phyloP scores from a whole-genome alignment of 164 flowering plant species.

The Hamamelis virginiana region DNA sequence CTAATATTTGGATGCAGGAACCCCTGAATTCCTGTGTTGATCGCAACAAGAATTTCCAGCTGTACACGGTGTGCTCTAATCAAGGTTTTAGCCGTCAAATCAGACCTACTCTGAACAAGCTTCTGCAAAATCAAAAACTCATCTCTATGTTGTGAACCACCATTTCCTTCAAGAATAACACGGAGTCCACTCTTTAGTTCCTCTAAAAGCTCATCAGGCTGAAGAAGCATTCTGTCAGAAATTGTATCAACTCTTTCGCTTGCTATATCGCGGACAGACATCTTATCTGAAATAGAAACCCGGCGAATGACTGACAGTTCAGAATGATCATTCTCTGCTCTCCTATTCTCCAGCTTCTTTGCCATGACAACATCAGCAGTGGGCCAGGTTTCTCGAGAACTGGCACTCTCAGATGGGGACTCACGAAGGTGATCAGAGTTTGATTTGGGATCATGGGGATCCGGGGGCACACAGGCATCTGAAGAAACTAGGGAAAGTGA shows the following conservation, averaged over 20 bases:
- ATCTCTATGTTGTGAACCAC: conserved; percentile 80
- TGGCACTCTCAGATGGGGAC: conserved; percentile 94
- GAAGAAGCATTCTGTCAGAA: conserved; percentile 61
- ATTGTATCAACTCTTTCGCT: conserved; percentile 75
- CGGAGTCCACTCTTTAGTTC: conserved; percentile 77
- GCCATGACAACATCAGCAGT: conserved; percentile 45
- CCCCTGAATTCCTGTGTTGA: conserved; percentile 92
- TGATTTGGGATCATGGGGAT: conserved; percentile 54
- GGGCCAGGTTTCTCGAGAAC: conserved; percentile 92
- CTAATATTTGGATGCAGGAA: conserved; percentile 87
- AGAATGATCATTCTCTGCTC: conserved; percentile 52
- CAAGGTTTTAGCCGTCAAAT: conserved; percentile 69
- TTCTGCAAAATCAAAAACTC: conserved; percentile 78
- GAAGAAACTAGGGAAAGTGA: conserved; percentile 49
- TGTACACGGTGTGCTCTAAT: conserved; percentile 75
- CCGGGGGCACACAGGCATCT: conserved; percentile 39
- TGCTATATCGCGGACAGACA: conserved; percentile 69
- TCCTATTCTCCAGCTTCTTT: conserved; percentile 66
- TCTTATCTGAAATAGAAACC: conserved; percentile 63
- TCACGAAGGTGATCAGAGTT: conserved; percentile 67
- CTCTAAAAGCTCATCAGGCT: conserved; percentile 75
- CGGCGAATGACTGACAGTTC: conserved; percentile 71
- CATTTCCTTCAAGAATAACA: conserved; percentile 76
- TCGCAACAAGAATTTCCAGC: conserved; percentile 86
- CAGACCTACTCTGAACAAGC: conserved; percentile 68